phyloP scores from a whole-genome alignment of 2,329 filamentous ascomycete species.

The Trichoderma lentiforme region DNA sequence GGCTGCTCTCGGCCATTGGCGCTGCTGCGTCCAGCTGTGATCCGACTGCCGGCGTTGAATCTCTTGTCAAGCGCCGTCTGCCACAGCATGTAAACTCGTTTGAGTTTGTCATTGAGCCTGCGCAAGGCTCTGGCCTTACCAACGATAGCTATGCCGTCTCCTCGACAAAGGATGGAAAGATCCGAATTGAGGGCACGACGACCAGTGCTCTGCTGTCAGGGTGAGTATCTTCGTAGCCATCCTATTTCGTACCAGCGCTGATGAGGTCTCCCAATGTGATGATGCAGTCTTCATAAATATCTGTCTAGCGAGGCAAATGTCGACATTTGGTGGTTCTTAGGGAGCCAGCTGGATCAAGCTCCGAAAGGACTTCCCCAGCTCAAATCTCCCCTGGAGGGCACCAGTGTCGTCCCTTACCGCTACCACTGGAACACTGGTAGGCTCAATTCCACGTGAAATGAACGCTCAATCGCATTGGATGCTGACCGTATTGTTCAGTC shows the following conservation, averaged over 20 bases:
- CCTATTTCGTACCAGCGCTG: not conserved
- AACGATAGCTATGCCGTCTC: constrained; percentile 21
- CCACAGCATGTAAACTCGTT: constrained; percentile 21
- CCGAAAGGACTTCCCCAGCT: constrained; percentile 20
- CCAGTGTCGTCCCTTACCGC: constrained; percentile 21
- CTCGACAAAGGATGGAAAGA: constrained; percentile 20
- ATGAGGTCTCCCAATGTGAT: not conserved
- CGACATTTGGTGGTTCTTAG: constrained; percentile 25
- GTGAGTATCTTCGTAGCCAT: not conserved
- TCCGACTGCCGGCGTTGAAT: constrained; percentile 18
- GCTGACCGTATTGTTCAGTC: constrained; percentile 29
- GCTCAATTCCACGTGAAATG: not conserved
- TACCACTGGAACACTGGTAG: constrained; percentile 26
- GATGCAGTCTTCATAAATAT: constrained; percentile 21
- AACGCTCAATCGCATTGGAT: not conserved
- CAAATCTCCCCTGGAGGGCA: constrained; percentile 7
- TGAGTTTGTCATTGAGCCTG: constrained; percentile 12
- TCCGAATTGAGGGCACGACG: constrained; percentile 20
- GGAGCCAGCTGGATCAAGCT: constrained; percentile 21
- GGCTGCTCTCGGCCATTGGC: constrained; percentile 12
- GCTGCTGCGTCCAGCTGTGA: not conserved
- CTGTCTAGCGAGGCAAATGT: constrained; percentile 21
- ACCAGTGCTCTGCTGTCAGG: constrained; percentile 21
- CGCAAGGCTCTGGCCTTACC: not conserved
- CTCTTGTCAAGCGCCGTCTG: constrained; percentile 22